phyloP scores from a whole-genome alignment of 257 asterid species.

The Pogostemon cablin region DNA sequence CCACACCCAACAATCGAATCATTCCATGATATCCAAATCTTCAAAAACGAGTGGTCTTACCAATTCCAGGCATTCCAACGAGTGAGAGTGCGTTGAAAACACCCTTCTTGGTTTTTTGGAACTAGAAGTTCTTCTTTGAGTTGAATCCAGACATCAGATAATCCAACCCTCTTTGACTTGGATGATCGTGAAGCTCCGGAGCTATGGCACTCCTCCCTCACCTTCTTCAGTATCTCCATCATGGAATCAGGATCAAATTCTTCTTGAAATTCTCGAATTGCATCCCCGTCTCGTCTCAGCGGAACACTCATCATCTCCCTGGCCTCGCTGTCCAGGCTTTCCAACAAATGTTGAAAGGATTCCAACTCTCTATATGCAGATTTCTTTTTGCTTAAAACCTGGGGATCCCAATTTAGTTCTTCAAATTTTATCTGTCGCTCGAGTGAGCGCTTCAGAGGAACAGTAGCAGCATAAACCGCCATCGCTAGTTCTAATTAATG shows the following conservation, averaged over 20 bases:
- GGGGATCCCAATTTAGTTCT: too few relatives aligned
- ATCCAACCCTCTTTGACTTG: background rate
- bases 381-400: too few relatives aligned
- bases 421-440: too few relatives aligned
- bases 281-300: background rate
- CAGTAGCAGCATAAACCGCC: too few relatives aligned
- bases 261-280: background rate
- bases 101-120: accelerated
- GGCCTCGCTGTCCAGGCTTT: background rate
- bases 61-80: slow-evolving; percentile 20
- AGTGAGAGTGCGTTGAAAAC: background rate
- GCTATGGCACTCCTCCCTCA: background rate
- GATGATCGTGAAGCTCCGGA: background rate
- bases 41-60: background rate
- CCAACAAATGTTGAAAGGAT: background rate
- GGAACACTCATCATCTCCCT: background rate
- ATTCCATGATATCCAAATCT: background rate
- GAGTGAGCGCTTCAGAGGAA: too few relatives aligned
- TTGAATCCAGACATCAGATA: background rate
- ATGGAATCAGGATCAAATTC: background rate
- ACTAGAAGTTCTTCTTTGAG: background rate
- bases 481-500: too few relatives aligned
- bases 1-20: background rate
- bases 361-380: too few relatives aligned
- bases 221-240: background rate